Percentiles rank a stretch among this genome's conserved stretches.
Evolutionary conservation across 371 early-diverging fungal genomes (phyloP).

Genomic region (Apophysomyces variabilis): DNA sequence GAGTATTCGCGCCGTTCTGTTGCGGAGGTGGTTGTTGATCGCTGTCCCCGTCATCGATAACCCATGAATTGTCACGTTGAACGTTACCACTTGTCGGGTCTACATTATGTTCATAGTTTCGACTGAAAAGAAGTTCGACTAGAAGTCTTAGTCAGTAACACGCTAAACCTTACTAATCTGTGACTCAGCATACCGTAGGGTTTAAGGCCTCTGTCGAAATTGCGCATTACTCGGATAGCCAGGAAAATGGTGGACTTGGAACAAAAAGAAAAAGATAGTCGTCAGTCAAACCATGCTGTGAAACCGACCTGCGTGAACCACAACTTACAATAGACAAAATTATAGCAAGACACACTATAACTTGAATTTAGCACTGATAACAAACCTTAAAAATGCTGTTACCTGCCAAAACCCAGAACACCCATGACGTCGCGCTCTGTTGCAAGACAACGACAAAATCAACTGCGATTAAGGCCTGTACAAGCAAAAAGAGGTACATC

Average conservation of each 20-base stretch:
- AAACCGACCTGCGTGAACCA: neutral
- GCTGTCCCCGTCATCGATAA: constrained; percentile 24
- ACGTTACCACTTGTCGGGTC: constrained; percentile 6
- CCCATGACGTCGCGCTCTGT: constrained; percentile 48
- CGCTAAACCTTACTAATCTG: neutral
- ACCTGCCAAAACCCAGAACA: constrained; percentile 58
- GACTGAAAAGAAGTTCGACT: constrained; percentile 31
- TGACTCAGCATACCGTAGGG: constrained; percentile 44
- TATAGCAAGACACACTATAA: constrained; percentile 49
- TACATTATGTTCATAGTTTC: constrained; percentile 22
- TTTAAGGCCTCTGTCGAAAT: constrained; percentile 51
- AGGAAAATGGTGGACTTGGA: constrained; percentile 39
- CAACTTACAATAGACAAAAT: constrained; percentile 45
- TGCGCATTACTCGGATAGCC: constrained; percentile 31
- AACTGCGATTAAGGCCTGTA: constrained; percentile 37
- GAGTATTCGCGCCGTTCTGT: neutral
- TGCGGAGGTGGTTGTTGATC: neutral
- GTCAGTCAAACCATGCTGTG: neutral
- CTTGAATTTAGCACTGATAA: neutral
- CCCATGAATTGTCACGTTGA: constrained; percentile 20
- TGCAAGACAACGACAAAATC: constrained; percentile 49
- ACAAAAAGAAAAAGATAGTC: constrained; percentile 5
- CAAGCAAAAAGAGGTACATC: constrained; percentile 37
- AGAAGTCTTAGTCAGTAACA: neutral
- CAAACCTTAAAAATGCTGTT: constrained; percentile 16